Percentiles rank a stretch among this genome's conserved stretches.
phyloP scores from a whole-genome alignment of 345 rosid genomes.

The Moricandia moricandioides region DNA sequence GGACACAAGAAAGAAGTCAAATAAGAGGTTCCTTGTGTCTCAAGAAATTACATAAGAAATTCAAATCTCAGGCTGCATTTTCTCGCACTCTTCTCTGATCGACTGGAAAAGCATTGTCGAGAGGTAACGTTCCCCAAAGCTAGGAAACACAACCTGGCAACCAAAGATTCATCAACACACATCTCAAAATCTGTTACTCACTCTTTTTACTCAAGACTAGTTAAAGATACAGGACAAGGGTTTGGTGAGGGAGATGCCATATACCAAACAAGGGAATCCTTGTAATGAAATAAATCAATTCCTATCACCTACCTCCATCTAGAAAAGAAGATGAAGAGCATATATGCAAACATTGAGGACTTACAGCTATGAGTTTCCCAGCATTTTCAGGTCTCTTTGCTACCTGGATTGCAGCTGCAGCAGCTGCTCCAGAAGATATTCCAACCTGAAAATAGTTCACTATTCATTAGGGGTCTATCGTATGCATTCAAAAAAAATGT shows the following conservation, averaged over 20 bases:
- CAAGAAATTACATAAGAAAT: neutral
- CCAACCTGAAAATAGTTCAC: constrained; percentile 60
- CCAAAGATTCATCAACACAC: neutral
- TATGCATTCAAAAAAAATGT: constrained; percentile 2
- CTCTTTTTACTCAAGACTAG: neutral
- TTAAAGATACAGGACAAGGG: constrained; percentile 10
- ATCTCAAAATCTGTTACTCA: neutral
- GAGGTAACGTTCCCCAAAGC: neutral
- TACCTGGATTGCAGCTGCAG: constrained; percentile 81
- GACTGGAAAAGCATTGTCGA: neutral
- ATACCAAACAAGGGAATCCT: neutral
- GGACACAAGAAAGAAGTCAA: neutral
- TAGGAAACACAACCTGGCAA: neutral
- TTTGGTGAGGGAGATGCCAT: constrained; percentile 5
- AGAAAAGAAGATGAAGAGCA: constrained; percentile 1
- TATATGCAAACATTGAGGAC: constrained; percentile 19
- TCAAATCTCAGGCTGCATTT: neutral
- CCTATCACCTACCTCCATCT: constrained; percentile 10
- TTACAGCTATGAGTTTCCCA: constrained; percentile 87
- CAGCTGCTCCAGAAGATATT: constrained; percentile 97
- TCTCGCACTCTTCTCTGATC: neutral
- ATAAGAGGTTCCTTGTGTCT: neutral
- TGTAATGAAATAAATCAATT: neutral
- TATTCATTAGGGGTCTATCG: neutral
- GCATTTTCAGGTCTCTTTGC: constrained; percentile 91